Evolutionary conservation across 805 yeast genomes (phyloP), one percentile per base, ranked within the genome.

Genomic region (Metschnikowia chrysomelidarum): DNA sequence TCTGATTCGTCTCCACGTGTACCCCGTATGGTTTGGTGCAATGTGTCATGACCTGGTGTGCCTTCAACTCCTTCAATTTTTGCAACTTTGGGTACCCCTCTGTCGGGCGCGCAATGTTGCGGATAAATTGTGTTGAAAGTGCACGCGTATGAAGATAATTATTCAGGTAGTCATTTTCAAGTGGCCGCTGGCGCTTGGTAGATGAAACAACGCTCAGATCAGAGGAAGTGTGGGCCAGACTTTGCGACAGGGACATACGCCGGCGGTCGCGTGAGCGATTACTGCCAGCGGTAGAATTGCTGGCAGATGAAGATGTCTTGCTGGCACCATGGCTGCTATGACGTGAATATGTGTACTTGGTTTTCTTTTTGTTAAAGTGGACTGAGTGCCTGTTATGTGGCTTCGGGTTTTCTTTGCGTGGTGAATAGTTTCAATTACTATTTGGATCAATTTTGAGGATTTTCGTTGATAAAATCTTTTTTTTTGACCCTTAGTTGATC

Each of bases 51-150:
- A 77, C 65, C 50, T 86, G 91, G 31, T 63, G 58, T 33, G 66
- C 69, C 50, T 89, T 89, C 49, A 87, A 64, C 24, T 72, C 70
- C 44, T 82, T 80, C 21, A 89, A 61, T 46, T 69, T 71, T 46
- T 81, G 85, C 12, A 89, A 66, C 53, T 85, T 85, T 2, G 97
- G 97, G 46, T 89, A 89, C 2, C 97, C 97, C 34, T 76, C 82
- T 1, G 82, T 76, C 1, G 89, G 81, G 37, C 76, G 73, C 21
- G 67, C 64, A 1, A 76, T 67, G 56, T 89, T 89, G 34, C 82
- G 69, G 16, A 89, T 77, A 49, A 72, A 77, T 16, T 62, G 64
- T 29, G 77, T 79, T 0, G 96, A 94, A 4, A 75, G 57, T 5
- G 66, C 60, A 0, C 80, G 82, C 0, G 81, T 64, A 47, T 80